phyloP scores from a whole-genome alignment of 2,329 filamentous ascomycete species.

The Colletotrichum sp. region DNA sequence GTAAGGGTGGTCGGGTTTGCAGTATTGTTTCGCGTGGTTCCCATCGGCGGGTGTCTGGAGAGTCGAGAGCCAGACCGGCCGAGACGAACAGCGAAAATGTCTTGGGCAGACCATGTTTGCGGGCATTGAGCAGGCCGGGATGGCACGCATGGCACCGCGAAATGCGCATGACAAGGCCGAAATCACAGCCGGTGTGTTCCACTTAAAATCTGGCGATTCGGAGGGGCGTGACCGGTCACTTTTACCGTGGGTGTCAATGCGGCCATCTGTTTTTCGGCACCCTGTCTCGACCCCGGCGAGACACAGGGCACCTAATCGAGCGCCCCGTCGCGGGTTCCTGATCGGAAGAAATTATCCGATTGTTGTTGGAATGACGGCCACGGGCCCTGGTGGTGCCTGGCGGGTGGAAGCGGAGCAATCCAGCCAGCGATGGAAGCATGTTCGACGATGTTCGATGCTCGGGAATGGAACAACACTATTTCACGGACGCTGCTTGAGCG shows the following conservation, averaged over 20 bases:
- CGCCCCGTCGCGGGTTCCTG: neutral
- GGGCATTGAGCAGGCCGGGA: slow-evolving; percentile 19
- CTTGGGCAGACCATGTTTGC: slow-evolving; percentile 14
- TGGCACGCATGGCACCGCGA: slow-evolving; percentile 15
- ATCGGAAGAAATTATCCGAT: neutral
- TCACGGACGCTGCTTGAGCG: neutral
- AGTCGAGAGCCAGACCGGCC: neutral
- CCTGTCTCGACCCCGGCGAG: neutral
- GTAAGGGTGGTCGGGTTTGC: neutral
- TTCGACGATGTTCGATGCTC: neutral
- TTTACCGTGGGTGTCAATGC: slow-evolving; percentile 14
- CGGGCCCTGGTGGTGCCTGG: neutral
- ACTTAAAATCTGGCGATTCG: slow-evolving; percentile 11
- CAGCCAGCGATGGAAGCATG: neutral
- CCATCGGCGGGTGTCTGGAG: neutral
- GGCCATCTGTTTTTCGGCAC: neutral
- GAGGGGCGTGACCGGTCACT: slow-evolving; percentile 15
- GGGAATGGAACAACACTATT: neutral
- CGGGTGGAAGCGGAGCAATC: neutral
- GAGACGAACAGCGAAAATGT: neutral
- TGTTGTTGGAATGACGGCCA: neutral
- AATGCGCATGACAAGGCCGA: slow-evolving; percentile 20
- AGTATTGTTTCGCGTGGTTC: slow-evolving; percentile 7
- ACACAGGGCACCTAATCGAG: neutral
- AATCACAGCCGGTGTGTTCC: slow-evolving; percentile 11